phyloP scores from a whole-genome alignment of 306 rosid genomes.

The Fagus crenata region DNA sequence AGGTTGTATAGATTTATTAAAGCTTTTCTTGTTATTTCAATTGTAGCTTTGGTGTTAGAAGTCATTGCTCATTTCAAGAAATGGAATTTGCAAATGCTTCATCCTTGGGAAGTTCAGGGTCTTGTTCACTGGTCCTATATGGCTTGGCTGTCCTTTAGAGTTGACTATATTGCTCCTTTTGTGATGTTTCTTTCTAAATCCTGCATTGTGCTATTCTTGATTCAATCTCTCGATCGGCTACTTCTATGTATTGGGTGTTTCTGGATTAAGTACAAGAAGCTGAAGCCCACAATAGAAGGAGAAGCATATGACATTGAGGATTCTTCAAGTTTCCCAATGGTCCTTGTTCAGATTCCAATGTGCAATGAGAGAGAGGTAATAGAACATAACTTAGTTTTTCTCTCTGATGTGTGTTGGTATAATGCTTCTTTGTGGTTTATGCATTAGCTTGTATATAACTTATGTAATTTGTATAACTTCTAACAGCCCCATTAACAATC shows the following conservation, averaged over 20 bases:
- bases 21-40: conserved; percentile 60
- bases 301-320: conserved; percentile 67
- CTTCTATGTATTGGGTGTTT: conserved; percentile 84
- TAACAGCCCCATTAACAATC: background rate
- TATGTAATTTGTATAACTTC: background rate
- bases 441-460: background rate
- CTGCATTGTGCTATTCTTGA: conserved; percentile 80
- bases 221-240: conserved; percentile 94
- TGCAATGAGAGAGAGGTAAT: conserved; percentile 99
- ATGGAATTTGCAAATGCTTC: conserved; percentile 76
- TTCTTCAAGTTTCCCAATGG: conserved; percentile 72
- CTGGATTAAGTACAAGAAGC: conserved; percentile 85
- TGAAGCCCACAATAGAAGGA: conserved; percentile 61
- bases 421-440: background rate
- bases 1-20: conserved; percentile 70
- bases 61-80: conserved; percentile 74
- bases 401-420: background rate
- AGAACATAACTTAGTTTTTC: conserved; percentile 11
- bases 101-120: conserved; percentile 79
- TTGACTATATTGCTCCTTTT: conserved; percentile 73
- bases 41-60: conserved; percentile 62
- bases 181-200: conserved; percentile 68
- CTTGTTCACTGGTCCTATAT: conserved; percentile 65
- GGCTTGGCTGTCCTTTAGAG: conserved; percentile 81
- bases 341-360: conserved; percentile 98